Evolutionary conservation across 1,284 basidiomycete species (phyloP).

Genomic region (Afroboletus lepidellus): DNA sequence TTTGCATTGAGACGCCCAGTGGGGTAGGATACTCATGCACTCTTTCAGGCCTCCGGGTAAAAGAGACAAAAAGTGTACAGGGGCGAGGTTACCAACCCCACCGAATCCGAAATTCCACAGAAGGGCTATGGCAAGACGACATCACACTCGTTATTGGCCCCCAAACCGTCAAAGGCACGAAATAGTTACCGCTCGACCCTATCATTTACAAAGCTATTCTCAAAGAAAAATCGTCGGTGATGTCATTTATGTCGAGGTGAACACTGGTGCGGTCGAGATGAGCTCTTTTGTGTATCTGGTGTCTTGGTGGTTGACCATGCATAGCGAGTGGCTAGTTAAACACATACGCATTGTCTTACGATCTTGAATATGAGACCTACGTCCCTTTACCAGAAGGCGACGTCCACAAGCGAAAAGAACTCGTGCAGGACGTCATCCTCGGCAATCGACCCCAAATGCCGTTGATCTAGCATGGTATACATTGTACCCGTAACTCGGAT

Average conservation of each 20-base stretch:
- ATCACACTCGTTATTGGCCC: slow-evolving; percentile 92
- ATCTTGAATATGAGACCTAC: slow-evolving; percentile 97
- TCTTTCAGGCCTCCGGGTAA: slow-evolving; percentile 82
- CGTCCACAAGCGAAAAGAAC: slow-evolving; percentile 55
- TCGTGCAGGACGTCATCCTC: slow-evolving; percentile 93
- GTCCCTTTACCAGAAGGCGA: slow-evolving; percentile 98
- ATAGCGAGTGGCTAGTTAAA: slow-evolving; percentile 92
- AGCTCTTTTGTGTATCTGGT: slow-evolving; percentile 16
- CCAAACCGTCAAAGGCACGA: slow-evolving; percentile 98
- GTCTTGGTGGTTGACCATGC: slow-evolving; percentile 1
- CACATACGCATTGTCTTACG: slow-evolving; percentile 98
- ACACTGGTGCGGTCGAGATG: slow-evolving; percentile 95
- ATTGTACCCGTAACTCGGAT: too few species aligned
- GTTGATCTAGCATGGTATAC: too few species aligned
- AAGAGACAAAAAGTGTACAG: slow-evolving; percentile 99
- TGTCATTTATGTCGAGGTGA: slow-evolving; percentile 93
- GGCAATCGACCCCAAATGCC: too few species aligned
- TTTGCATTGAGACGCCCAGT: too few species aligned
- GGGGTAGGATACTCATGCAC: background rate
- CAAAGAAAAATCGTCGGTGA: slow-evolving; percentile 97
- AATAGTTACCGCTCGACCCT: slow-evolving; percentile 93
- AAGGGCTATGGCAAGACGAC: slow-evolving; percentile 99
- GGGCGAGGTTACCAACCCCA: slow-evolving; percentile 96
- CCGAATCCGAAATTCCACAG: slow-evolving; percentile 92
- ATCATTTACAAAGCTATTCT: slow-evolving; percentile 96